phyloP scores from a whole-genome alignment of 306 rosid species.

The Citrullus colocynthis region DNA sequence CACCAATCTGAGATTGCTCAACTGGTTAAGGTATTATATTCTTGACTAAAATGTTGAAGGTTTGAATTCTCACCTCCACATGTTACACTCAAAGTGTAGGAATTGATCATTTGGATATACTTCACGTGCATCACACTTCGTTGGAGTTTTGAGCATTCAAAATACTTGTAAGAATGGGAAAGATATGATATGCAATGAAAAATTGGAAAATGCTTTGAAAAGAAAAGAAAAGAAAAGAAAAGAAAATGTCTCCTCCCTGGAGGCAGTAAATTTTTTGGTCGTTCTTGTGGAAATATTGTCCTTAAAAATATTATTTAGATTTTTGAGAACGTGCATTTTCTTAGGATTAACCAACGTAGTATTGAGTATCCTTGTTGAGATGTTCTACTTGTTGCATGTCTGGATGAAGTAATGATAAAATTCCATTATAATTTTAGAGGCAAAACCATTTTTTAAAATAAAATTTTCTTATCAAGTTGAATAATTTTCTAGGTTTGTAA shows the following conservation, averaged over 20 bases:
- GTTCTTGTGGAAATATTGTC: not conserved
- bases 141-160: not conserved
- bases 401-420: not conserved
- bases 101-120: not conserved
- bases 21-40: too few species aligned
- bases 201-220: not conserved
- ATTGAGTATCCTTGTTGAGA: not conserved
- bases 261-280: not conserved
- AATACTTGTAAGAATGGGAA: not conserved
- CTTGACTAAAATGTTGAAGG: not conserved
- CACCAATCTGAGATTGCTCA: too few species aligned
- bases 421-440: not conserved
- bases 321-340: not conserved
- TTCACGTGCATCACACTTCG: not conserved
- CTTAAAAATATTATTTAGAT: not conserved
- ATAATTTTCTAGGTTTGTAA: not conserved
- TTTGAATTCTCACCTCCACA: too few species aligned
- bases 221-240: too few species aligned
- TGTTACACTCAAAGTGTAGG: not conserved
- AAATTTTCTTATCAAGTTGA: not conserved
- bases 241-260: too few species aligned
- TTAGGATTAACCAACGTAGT: not conserved
- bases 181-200: not conserved
- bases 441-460: not conserved
- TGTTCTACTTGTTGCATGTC: not conserved